Base-by-base conservation (phyloP, 1,284 basidiomycete species). In the Inonotus obliquus region DNA sequence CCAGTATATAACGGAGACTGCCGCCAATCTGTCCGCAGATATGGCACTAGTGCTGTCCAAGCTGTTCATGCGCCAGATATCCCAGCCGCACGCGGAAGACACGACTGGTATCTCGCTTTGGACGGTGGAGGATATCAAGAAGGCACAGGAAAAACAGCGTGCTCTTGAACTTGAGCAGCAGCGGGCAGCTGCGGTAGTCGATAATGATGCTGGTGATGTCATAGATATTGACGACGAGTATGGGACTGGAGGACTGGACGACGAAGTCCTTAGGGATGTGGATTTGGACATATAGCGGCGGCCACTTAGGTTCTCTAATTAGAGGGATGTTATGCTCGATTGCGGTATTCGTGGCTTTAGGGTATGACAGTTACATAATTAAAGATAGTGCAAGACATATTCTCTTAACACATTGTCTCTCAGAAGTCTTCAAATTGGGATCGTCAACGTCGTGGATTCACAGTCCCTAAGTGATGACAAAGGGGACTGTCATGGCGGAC, bases 11-110 rank as follows among this genome's bases (percentile, higher is more conserved):
- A 96, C 94, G 14, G 97, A 99, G 71, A 92, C 95, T 0, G 94
- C 94, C 41, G 91, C 95, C 10, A 99, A 99, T 75, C 80, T 99
- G 59, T 99, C 97, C 7, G 99, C 96, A 7, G 97, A 99, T 74
- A 98, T 99, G 93, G 96, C 96, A 7, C 79, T 99, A 63, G 94
- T 94, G 3, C 81, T 98, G 63, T 95, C 94, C 61, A 98, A 98
- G 76, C 79, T 95, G 53, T 99, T 99, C 76, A 96, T 99, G 84
- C 86, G 97, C 4, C 91, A 92, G 41, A 99, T 99, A 73, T 98
- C 96, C 9, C 97, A 99, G 75, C 96, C 95, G 67, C 92, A 91
- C 57, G 94, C 95, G 66, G 93, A 96, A 73, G 94, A 94, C 66
- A 89, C 96, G 76, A 97, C 95, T 6, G 95, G 96, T 0, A 82